A percentile compares a stretch with the other conserved stretches of the same genome.
Conservation (phyloP, 2,329 filamentous ascomycete species). For the Colletotrichum nymphaeae region DNA sequence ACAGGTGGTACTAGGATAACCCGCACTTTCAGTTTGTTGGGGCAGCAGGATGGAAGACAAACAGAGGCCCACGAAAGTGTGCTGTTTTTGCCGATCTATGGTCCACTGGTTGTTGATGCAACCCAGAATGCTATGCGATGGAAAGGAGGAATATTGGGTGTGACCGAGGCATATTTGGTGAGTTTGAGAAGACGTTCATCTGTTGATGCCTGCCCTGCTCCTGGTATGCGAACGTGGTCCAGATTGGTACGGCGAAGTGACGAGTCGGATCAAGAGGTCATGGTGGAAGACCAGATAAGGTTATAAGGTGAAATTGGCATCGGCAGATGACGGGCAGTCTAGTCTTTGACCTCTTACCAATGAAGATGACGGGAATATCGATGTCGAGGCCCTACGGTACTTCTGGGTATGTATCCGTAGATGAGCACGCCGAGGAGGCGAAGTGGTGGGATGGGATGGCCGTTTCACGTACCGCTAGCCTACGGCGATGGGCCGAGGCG, state of each 20-base stretch:
- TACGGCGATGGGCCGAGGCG: neutral
- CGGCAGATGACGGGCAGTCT: neutral
- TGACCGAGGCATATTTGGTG: neutral
- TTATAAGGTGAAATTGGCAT: slow-evolving; percentile 1
- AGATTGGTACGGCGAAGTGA: neutral
- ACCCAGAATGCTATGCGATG: neutral
- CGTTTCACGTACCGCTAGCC: slow-evolving; percentile 27
- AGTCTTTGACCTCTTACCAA: slow-evolving; percentile 2
- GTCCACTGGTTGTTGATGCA: neutral
- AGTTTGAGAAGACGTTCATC: neutral
- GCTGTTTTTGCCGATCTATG: neutral
- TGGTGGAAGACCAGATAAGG: slow-evolving; percentile 4
- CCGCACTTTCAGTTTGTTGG: slow-evolving; percentile 10
- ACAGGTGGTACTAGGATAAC: neutral
- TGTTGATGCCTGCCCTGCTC: neutral
- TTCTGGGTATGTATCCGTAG: neutral
- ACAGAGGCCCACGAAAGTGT: neutral
- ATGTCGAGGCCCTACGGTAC: neutral
- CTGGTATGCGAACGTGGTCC: neutral
- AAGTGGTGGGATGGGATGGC: slow-evolving; percentile 20
- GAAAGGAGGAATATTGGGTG: neutral
- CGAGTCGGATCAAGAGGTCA: neutral
- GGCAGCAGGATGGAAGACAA: neutral
- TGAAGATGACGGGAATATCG: neutral
- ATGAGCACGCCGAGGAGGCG: slow-evolving; percentile 3